A percentile compares a stretch with the other conserved stretches of the same genome.
Conservation (phyloP, 306 rosid genomes). For the Myrica gale region DNA sequence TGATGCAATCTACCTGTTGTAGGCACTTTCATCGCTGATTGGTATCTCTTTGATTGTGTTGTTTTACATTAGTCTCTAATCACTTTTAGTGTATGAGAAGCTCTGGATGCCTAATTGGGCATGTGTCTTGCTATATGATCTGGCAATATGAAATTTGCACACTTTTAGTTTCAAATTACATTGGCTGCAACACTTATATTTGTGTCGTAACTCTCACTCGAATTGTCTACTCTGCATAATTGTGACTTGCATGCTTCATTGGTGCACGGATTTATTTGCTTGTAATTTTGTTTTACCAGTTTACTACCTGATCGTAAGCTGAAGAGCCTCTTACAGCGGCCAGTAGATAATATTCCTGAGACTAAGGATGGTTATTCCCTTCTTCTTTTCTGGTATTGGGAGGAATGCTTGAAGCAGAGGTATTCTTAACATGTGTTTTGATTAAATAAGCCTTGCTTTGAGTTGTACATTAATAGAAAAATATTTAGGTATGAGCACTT, state of each 20-base stretch:
- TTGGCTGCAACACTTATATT: conserved; percentile 1
- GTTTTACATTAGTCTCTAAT: not conserved
- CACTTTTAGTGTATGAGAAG: not conserved
- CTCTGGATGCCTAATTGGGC: not conserved
- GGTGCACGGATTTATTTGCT: conserved; percentile 3
- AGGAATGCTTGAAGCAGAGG: conserved; percentile 97
- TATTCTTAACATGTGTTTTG: conserved; percentile 20
- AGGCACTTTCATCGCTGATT: not conserved
- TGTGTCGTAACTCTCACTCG: not conserved
- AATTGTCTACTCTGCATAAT: not conserved
- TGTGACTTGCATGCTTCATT: conserved; percentile 13
- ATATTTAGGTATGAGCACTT: conserved; percentile 78
- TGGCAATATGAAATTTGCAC: not conserved
- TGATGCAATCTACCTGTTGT: not conserved
- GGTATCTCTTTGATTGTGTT: not conserved
- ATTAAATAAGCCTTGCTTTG: conserved; percentile 7
- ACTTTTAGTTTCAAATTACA: not conserved
- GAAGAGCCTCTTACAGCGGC: conserved; percentile 72
- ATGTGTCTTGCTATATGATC: not conserved
- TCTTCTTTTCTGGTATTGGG: conserved; percentile 91
- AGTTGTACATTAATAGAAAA: not conserved
- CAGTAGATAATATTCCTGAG: conserved; percentile 66
- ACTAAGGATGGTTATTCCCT: conserved; percentile 90
- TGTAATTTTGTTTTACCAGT: conserved; percentile 41
- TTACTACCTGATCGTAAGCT: conserved; percentile 87